Conservation (phyloP, 805 yeast genomes). For the Kodamaea lidongshanica region DNA sequence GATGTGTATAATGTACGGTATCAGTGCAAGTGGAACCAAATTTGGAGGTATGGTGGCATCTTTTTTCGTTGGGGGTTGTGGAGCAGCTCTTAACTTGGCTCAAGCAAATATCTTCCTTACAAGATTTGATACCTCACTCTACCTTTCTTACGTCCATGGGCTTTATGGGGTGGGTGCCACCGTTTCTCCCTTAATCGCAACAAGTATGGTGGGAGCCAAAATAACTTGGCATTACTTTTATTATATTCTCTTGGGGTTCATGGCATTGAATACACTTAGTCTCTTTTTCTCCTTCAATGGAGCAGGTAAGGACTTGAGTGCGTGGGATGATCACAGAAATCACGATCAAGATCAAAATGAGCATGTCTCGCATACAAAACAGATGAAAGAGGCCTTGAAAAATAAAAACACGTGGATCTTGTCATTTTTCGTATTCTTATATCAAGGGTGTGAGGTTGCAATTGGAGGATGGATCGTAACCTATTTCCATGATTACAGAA, state of each 20-base stretch:
- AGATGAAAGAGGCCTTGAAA: conserved; percentile 34
- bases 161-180: conserved; percentile 70
- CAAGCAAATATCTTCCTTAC: conserved; percentile 49
- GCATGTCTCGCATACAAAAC: conserved; percentile 15
- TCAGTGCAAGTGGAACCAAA: conserved; percentile 43
- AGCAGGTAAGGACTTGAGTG: conserved; percentile 41
- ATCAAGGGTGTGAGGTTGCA: conserved; percentile 65
- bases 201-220: conserved; percentile 45
- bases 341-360: conserved; percentile 1
- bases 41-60: conserved; percentile 46
- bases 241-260: conserved; percentile 40
- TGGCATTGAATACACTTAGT: conserved; percentile 26
- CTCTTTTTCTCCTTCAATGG: conserved; percentile 42
- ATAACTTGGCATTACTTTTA: conserved; percentile 51
- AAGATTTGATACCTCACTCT: conserved; percentile 45
- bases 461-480: conserved; percentile 70
- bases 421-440: conserved; percentile 50
- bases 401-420: conserved; percentile 41
- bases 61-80: conserved; percentile 55
- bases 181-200: conserved; percentile 58
- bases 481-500: conserved; percentile 49
- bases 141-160: conserved; percentile 62
- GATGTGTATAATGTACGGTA: conserved; percentile 36
- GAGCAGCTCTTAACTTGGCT: conserved; percentile 44
- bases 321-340: conserved; percentile 14